phyloP scores from a whole-genome alignment of 2,329 filamentous ascomycete species.

The Microascus cirrosus region DNA sequence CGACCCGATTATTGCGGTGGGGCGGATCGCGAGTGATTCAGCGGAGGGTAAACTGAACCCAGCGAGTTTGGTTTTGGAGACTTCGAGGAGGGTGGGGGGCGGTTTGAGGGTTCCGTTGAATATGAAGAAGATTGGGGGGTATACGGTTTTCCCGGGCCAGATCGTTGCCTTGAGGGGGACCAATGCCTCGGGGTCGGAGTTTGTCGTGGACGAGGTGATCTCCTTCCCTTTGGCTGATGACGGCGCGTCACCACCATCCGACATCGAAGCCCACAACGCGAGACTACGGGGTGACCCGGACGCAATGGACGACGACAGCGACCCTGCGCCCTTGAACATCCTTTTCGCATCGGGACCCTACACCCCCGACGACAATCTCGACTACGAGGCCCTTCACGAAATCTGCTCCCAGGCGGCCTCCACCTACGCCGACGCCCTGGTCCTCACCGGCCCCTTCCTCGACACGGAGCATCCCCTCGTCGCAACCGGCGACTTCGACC shows the following conservation, averaged over 20 bases:
- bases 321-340: conserved; percentile 56
- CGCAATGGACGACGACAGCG: conserved; percentile 40
- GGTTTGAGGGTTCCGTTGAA: conserved; percentile 74
- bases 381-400: conserved; percentile 76
- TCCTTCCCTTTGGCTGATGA: conserved; percentile 62
- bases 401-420: conserved; percentile 70
- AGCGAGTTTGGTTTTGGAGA: conserved; percentile 79
- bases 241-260: conserved; percentile 57
- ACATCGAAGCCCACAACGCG: conserved; percentile 58
- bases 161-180: conserved; percentile 79
- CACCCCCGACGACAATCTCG: conserved; percentile 82
- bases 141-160: conserved; percentile 88
- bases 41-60: conserved; percentile 78
- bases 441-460: conserved; percentile 80
- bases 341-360: conserved; percentile 80
- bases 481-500: conserved; percentile 67
- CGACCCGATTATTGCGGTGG: conserved; percentile 78
- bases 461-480: conserved; percentile 86
- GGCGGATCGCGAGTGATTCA: conserved; percentile 81
- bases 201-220: conserved; percentile 68
- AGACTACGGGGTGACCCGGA: conserved; percentile 55
- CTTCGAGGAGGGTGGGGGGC: conserved; percentile 70
- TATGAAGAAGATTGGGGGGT: conserved; percentile 54
- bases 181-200: conserved; percentile 77
- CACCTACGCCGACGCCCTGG: conserved; percentile 63